A percentile compares a stretch with the other conserved stretches of the same genome.
These are phyloP conservation scores for Neofusicoccum cordaticola DNA, from an alignment of 2,329 filamentous ascomycete genomes.

Conservation along the genomic window DNA sequence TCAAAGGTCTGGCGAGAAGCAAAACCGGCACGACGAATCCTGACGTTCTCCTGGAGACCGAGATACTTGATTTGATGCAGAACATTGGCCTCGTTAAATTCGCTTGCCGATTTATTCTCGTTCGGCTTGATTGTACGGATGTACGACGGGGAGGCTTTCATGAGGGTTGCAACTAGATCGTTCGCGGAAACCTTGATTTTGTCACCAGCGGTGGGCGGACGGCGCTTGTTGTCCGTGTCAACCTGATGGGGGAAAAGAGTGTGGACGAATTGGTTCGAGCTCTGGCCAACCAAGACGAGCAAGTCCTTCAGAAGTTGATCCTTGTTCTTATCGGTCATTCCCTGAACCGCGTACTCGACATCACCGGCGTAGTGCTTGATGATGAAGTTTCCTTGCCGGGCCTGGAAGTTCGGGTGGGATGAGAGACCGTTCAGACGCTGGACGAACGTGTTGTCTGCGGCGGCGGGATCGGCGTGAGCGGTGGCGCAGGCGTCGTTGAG, in stretches of 20 bases:
- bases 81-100: constrained; percentile 90
- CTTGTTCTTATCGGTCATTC: constrained; percentile 99
- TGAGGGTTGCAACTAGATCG: constrained; percentile 87
- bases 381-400: constrained; percentile 92
- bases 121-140: constrained; percentile 99
- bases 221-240: constrained; percentile 91
- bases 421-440: constrained; percentile 87
- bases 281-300: constrained; percentile 79
- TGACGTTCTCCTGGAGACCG: constrained; percentile 97
- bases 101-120: constrained; percentile 92
- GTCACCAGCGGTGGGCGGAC: constrained; percentile 91
- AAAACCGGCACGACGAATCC: constrained; percentile 93
- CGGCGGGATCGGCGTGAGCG: constrained; percentile 91
- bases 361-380: constrained; percentile 99
- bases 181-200: constrained; percentile 95
- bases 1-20: constrained; percentile 96
- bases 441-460: constrained; percentile 94
- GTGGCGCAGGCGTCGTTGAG: constrained; percentile 98
- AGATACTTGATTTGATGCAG: constrained; percentile 99
- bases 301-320: constrained; percentile 94
- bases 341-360: constrained; percentile 88
- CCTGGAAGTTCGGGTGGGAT: constrained; percentile 82
- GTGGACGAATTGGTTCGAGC: constrained; percentile 82
- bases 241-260: constrained; percentile 88
- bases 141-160: constrained; percentile 96